Evolutionary conservation across 2,329 filamentous ascomycete species (phyloP).

Genomic region (Ophiosphaerella narmari): DNA sequence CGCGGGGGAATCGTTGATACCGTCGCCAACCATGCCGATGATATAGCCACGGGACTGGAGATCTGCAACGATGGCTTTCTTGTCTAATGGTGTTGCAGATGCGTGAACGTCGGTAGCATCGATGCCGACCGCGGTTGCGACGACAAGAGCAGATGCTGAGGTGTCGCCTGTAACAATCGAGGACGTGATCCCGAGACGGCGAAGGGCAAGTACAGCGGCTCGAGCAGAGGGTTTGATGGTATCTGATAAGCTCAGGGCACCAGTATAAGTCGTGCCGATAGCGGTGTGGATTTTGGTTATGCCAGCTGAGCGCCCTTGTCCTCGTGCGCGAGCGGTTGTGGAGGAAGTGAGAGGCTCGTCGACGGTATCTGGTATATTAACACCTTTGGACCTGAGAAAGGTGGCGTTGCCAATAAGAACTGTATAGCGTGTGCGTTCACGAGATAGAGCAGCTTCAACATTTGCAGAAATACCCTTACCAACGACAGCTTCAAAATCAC

Average conservation of each 20-base stretch:
- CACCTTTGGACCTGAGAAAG: constrained; percentile 73
- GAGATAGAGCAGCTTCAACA: constrained; percentile 74
- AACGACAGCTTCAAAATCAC: constrained; percentile 81
- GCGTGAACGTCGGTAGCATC: constrained; percentile 75
- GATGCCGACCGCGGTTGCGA: constrained; percentile 84
- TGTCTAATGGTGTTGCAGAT: constrained; percentile 88
- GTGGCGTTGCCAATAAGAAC: constrained; percentile 83
- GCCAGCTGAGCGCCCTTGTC: constrained; percentile 60
- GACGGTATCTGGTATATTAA: constrained; percentile 64
- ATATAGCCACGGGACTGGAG: constrained; percentile 74
- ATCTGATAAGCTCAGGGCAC: constrained; percentile 82
- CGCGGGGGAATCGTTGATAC: constrained; percentile 97
- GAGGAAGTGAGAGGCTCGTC: constrained; percentile 55
- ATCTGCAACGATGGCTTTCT: constrained; percentile 79
- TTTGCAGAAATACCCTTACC: constrained; percentile 83
- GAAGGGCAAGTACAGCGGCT: constrained; percentile 79
- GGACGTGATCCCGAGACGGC: constrained; percentile 81
- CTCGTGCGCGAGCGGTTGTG: constrained; percentile 32
- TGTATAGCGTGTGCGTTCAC: constrained; percentile 72
- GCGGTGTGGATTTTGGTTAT: constrained; percentile 91
- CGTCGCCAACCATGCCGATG: constrained; percentile 95
- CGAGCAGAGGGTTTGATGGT: constrained; percentile 87
- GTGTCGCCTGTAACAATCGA: constrained; percentile 96
- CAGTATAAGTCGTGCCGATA: constrained; percentile 79
- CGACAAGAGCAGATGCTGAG: constrained; percentile 77